Conservation (phyloP, 2,329 filamentous ascomycete genomes). For the Tolypocladium album region DNA sequence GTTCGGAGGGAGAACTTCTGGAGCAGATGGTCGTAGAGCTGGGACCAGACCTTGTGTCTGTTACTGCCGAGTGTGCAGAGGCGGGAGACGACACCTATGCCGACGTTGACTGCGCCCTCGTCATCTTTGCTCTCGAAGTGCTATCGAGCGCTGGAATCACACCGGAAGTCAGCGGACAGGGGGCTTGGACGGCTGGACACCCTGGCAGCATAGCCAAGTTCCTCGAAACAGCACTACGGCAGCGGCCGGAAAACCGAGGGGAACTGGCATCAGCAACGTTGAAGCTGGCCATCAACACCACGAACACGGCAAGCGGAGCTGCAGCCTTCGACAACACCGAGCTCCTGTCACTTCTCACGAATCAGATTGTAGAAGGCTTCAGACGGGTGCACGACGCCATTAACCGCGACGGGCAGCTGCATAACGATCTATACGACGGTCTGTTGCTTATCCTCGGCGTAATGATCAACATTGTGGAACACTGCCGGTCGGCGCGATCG, state of each 20-base stretch:
- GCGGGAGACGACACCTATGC: constrained; percentile 5
- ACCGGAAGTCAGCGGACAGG: constrained; percentile 10
- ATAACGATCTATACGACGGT: constrained; percentile 48
- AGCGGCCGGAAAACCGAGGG: constrained; percentile 17
- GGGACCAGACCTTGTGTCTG: constrained; percentile 12
- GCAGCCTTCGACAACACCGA: constrained; percentile 54
- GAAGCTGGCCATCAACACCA: constrained; percentile 70
- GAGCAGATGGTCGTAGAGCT: constrained; percentile 18
- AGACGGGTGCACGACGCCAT: constrained; percentile 34
- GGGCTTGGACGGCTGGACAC: constrained; percentile 13
- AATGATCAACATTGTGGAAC: constrained; percentile 80
- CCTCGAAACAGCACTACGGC: constrained; percentile 15
- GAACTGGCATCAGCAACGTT: constrained; percentile 17
- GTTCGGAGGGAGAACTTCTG: constrained; percentile 15
- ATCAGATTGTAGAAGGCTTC: constrained; percentile 42
- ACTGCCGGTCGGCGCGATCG: constrained; percentile 51
- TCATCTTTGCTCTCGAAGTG: constrained; percentile 26
- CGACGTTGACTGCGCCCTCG: constrained; percentile 31
- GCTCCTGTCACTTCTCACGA: constrained; percentile 37
- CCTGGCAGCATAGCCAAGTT: constrained; percentile 17
- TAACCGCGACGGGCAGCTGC: constrained; percentile 35
- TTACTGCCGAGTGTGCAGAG: constrained; percentile 12
- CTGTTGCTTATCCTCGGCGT: constrained; percentile 71
- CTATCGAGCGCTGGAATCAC: constrained; percentile 17
- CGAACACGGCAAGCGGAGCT: constrained; percentile 70